A percentile compares a stretch with the other conserved stretches of the same genome.
phyloP scores from a whole-genome alignment of 2,329 filamentous ascomycete species.

The Fusarium verticillioides region DNA sequence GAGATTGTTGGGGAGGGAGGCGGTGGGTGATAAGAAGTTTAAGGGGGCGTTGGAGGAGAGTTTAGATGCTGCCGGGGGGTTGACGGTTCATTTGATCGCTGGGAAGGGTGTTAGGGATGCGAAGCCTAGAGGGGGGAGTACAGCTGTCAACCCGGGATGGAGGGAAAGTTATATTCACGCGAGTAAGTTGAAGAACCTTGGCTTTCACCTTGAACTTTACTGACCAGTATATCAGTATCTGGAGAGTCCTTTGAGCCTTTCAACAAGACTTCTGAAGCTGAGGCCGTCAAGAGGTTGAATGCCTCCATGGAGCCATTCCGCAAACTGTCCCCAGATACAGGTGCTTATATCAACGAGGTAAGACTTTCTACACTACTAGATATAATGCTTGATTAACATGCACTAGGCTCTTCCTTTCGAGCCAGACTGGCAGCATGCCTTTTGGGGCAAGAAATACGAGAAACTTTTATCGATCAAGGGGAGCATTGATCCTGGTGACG shows the following conservation, averaged over 20 bases:
- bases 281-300: constrained; percentile 45
- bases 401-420: constrained; percentile 51
- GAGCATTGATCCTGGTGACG: constrained; percentile 57
- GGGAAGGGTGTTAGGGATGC: constrained; percentile 59
- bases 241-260: constrained; percentile 46
- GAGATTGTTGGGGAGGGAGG: constrained; percentile 54
- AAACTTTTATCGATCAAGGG: constrained; percentile 58
- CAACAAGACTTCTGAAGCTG: constrained; percentile 45
- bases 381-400: neutral
- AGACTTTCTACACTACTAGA: neutral
- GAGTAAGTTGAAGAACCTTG: constrained; percentile 47
- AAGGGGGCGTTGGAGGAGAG: constrained; percentile 52
- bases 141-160: constrained; percentile 64
- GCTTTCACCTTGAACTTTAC: accelerated
- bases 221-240: constrained; percentile 33
- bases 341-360: constrained; percentile 60
- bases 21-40: constrained; percentile 47
- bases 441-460: constrained; percentile 60
- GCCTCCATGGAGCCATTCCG: constrained; percentile 50
- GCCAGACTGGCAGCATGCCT: constrained; percentile 52
- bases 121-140: constrained; percentile 56
- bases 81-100: constrained; percentile 55
- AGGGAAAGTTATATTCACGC: constrained; percentile 56
- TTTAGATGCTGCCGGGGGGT: constrained; percentile 38
- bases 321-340: constrained; percentile 53